Base-by-base conservation (phyloP, 2,329 filamentous ascomycete species). In the Phialocephala sp. region DNA sequence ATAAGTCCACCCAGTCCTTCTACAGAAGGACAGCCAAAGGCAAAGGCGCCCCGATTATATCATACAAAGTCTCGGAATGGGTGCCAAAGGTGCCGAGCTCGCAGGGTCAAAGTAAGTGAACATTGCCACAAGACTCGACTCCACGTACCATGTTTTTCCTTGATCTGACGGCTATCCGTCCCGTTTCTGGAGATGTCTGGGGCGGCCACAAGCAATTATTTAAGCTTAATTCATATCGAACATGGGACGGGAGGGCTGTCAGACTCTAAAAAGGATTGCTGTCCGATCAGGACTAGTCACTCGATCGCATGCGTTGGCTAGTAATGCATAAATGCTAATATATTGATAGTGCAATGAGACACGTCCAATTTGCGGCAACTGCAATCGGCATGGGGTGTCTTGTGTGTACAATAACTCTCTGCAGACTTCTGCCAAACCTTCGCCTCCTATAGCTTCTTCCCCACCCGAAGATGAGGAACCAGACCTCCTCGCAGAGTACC, bases 31-130 rank as follows among this genome's bases (percentile, higher is more conserved):
- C 50, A 32, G 15, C 6, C 3, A 57, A 59, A 66, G 57, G 32
- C 20, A 8, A 68, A 66, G 43, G 57, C 52, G n/a, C 67, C 70
- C 14, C 61, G 76, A 50, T 67, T 77, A 22, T 77, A 76, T 56
- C 76, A 77, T 65, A 75, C 71, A 64, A 77, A 77, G 68, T 76
- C 74, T 32, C 66, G 71, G 41, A 73, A 69, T 58, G 76, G 76
- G 1, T 77, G 76, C 62, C 63, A 72, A 15, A 70, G 74, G 47
- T 77, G 74, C 64, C 74, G 74, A 63, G 70, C 68, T 9, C 67
- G 75, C 35, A 70, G 75, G 22, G 76, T 77, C 20, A 77, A 76
- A 72, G 75, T 76, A 55, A 63, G 67, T 71, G 50, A 32, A 4
- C 14, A 32, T 6, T 9, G 1, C 11, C 22, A 27, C 35, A 32